phyloP scores from a whole-genome alignment of 139 green algal genomes.

The Chlamydomonas sp. region DNA sequence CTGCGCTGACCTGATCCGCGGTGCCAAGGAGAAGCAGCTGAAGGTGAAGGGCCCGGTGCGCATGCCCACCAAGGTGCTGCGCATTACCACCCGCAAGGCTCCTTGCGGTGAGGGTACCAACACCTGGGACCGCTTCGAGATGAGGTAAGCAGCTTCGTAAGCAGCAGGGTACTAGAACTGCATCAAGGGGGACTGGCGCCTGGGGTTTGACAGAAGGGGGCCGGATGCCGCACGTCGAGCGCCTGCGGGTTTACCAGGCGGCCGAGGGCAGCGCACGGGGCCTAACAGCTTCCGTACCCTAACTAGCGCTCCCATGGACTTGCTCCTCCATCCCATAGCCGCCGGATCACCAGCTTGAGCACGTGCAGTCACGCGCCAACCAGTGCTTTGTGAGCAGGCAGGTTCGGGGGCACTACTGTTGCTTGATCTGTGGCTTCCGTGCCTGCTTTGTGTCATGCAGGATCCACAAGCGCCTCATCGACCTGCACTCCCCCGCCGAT shows the following conservation, averaged over 20 bases:
- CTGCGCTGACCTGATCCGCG: conserved; percentile 96
- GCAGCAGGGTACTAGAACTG: not conserved
- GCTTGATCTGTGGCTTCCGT: not conserved
- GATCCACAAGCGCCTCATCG: conserved; percentile 99
- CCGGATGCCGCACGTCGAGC: too few species aligned
- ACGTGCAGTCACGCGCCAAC: too few species aligned
- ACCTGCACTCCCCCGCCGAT: conserved; percentile 97
- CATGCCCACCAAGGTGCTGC: conserved; percentile 98
- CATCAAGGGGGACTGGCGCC: too few species aligned
- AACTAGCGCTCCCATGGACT: too few species aligned
- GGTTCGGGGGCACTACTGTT: too few species aligned
- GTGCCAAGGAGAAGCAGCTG: conserved; percentile 98
- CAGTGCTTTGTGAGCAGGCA: too few species aligned
- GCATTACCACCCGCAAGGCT: conserved; percentile 97
- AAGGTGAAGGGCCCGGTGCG: conserved; percentile 98
- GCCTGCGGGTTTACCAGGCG: too few species aligned
- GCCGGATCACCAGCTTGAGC: too few species aligned
- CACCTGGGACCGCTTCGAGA: conserved; percentile 97
- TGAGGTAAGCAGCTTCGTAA: conserved; percentile 70
- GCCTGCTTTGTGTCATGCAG: conserved; percentile 36
- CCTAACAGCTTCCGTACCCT: too few species aligned
- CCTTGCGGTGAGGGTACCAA: conserved; percentile 99
- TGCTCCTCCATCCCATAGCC: too few species aligned
- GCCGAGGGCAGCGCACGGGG: too few species aligned
- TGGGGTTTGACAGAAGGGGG: too few species aligned